A percentile compares a stretch with the other conserved stretches of the same genome.
phyloP scores from a whole-genome alignment of 441 rosid genomes.

The Pelargonium cotyledonis region DNA sequence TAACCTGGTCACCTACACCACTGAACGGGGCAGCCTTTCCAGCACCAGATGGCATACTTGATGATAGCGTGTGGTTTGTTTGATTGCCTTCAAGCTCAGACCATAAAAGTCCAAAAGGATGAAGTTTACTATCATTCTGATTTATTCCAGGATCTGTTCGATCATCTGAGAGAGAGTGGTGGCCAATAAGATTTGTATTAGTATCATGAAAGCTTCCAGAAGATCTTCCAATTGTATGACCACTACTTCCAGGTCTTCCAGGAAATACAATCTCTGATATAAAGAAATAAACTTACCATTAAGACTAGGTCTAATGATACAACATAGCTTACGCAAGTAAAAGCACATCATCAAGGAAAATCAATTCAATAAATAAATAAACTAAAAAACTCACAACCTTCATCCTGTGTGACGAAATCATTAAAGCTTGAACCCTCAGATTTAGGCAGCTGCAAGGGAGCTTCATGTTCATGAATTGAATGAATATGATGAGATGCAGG shows the following conservation, averaged over 20 bases:
- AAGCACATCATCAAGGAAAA: neutral
- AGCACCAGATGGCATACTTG: slow-evolving; percentile 34
- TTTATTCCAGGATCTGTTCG: slow-evolving; percentile 31
- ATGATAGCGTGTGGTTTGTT: slow-evolving; percentile 37
- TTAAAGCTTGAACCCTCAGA: slow-evolving; percentile 39
- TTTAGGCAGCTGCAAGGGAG: slow-evolving; percentile 30
- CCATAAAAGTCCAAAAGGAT: slow-evolving; percentile 78
- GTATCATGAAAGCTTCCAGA: slow-evolving; percentile 33
- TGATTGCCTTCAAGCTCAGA: slow-evolving; percentile 62
- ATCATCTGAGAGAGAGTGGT: slow-evolving; percentile 37
- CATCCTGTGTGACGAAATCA: slow-evolving; percentile 51
- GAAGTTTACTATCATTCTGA: slow-evolving; percentile 54
- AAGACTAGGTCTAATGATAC: neutral
- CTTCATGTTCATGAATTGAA: slow-evolving; percentile 36
- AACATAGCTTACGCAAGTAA: neutral
- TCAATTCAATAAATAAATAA: slow-evolving; percentile 10
- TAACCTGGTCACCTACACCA: slow-evolving; percentile 30
- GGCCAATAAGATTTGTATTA: slow-evolving; percentile 25
- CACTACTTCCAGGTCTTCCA: slow-evolving; percentile 57
- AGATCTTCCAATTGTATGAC: slow-evolving; percentile 33
- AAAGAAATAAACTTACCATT: neutral
- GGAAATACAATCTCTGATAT: slow-evolving; percentile 63
- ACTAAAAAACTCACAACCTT: slow-evolving; percentile 39
- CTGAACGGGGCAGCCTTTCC: slow-evolving; percentile 6
- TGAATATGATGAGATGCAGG: slow-evolving; percentile 29